These are phyloP conservation scores for Eimeria necatrix DNA, from an alignment of 169 alveolate genomes.

Conservation along the genomic window DNA sequence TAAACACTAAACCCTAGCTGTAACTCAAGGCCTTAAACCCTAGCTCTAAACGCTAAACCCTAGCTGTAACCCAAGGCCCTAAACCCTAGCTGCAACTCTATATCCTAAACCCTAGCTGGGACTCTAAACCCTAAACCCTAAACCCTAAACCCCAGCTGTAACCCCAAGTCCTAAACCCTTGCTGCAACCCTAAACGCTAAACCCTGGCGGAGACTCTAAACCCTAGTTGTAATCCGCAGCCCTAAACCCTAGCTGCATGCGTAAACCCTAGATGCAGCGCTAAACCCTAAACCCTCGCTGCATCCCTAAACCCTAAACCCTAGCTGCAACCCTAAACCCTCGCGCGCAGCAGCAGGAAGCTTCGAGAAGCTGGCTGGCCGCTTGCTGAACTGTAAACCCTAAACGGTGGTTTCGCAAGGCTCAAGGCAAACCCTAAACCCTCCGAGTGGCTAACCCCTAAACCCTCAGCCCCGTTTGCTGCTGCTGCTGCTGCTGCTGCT, in stretches of 20 bases:
- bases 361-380: no score
- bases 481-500: not conserved
- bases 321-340: no score
- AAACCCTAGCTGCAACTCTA: not conserved
- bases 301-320: constrained; percentile 29
- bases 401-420: no score
- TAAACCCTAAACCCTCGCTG: constrained; percentile 40
- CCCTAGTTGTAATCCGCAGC: constrained; percentile 7
- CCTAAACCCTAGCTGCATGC: constrained; percentile 19
- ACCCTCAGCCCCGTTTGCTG: not conserved
- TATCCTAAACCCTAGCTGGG: not conserved
- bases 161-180: no score
- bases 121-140: not conserved
- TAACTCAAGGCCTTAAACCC: not conserved
- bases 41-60: not conserved
- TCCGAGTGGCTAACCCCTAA: not conserved
- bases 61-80: not conserved
- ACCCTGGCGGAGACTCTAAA: not conserved
- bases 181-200: no score
- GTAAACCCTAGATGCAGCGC: not conserved
- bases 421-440: no score
- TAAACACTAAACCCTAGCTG: not conserved
- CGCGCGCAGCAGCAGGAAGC: no score
- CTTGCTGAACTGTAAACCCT: no score
- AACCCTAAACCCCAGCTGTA: not conserved